Percentiles rank a stretch among this genome's conserved stretches.
phyloP scores from a whole-genome alignment of 768 basidiomycete genomes.

The Sporobolomyces roseus region DNA sequence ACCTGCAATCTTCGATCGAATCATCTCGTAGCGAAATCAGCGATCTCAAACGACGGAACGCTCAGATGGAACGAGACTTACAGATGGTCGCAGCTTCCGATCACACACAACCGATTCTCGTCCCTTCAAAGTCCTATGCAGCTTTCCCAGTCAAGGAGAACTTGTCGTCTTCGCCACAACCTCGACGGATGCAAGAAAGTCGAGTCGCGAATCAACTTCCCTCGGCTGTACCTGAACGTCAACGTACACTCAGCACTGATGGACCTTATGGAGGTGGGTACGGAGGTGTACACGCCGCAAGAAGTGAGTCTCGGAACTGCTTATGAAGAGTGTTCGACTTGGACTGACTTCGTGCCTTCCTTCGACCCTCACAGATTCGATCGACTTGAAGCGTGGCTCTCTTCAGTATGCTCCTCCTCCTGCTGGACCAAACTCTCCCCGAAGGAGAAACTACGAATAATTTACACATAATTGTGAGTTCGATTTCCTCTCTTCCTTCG shows the following conservation, averaged over 20 bases:
- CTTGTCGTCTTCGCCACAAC: slow-evolving; percentile 8
- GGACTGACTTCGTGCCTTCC: too few relatives aligned
- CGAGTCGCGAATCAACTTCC: slow-evolving; percentile 16
- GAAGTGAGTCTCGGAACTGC: slow-evolving; percentile 8
- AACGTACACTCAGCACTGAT: not conserved
- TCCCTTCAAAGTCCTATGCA: slow-evolving; percentile 10
- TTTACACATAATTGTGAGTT: not conserved
- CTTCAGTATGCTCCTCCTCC: slow-evolving; percentile 18
- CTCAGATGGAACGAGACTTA: slow-evolving; percentile 29
- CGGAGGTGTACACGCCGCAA: slow-evolving; percentile 24
- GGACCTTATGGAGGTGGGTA: slow-evolving; percentile 25
- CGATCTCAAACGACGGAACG: slow-evolving; percentile 17
- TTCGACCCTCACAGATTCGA: slow-evolving; percentile 9
- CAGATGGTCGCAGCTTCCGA: slow-evolving; percentile 33
- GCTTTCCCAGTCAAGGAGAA: slow-evolving; percentile 9
- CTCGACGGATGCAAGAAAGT: slow-evolving; percentile 27
- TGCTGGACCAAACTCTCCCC: slow-evolving; percentile 16
- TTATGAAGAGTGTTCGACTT: not conserved
- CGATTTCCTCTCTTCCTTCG: too few relatives aligned
- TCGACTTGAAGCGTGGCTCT: slow-evolving; percentile 32
- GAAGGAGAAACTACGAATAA: slow-evolving; percentile 24
- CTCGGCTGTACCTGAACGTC: not conserved
- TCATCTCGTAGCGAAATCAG: slow-evolving; percentile 4
- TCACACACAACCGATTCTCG: slow-evolving; percentile 17
- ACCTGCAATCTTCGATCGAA: slow-evolving; percentile 17